phyloP scores from a whole-genome alignment of 2,329 filamentous ascomycete genomes.

The Trichothecium sympodiale region DNA sequence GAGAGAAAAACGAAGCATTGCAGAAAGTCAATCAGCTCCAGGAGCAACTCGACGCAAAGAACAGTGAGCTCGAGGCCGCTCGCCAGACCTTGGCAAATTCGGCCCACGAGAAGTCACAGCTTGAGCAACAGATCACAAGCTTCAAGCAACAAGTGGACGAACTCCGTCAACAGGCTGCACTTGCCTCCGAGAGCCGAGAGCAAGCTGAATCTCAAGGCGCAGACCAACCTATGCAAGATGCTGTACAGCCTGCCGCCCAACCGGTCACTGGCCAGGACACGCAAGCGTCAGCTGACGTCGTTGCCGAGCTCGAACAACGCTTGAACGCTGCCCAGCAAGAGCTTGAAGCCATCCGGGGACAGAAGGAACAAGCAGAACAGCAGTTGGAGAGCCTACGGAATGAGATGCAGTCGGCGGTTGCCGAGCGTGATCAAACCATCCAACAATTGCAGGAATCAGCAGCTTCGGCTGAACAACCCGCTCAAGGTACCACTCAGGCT shows the following conservation, averaged over 20 bases:
- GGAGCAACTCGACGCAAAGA: conserved; percentile 33
- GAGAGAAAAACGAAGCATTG: conserved; percentile 41
- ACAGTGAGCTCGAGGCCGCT: conserved; percentile 43
- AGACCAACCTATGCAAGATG: conserved; percentile 5
- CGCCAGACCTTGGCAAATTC: conserved; percentile 23
- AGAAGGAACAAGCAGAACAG: conserved; percentile 58
- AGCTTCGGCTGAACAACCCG: conserved; percentile 8
- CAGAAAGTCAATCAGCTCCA: conserved; percentile 42
- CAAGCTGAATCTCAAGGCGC: conserved; percentile 14
- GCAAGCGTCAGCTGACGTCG: conserved; percentile 33
- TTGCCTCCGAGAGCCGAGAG: too few relatives aligned
- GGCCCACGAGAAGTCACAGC: conserved; percentile 19
- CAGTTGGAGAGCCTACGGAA: conserved; percentile 42
- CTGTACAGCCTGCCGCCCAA: conserved; percentile 3
- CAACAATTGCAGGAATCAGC: conserved; percentile 26
- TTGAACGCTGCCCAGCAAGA: conserved; percentile 43
- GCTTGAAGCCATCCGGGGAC: conserved; percentile 51
- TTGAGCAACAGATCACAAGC: conserved; percentile 27
- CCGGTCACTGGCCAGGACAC: conserved; percentile 17
- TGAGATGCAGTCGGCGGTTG: conserved; percentile 51
- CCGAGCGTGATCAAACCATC: conserved; percentile 53
- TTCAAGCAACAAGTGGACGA: conserved; percentile 31
- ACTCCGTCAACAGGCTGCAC: conserved; percentile 22
- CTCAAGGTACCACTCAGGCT: conserved; percentile 12
- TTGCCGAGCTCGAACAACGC: conserved; percentile 36